Percentiles rank a stretch among this genome's conserved stretches.
These are phyloP conservation scores for Sphagnum tenellum DNA, from an alignment of 225 moss, liverwort and hornwort genomes.

Conservation along the genomic window DNA sequence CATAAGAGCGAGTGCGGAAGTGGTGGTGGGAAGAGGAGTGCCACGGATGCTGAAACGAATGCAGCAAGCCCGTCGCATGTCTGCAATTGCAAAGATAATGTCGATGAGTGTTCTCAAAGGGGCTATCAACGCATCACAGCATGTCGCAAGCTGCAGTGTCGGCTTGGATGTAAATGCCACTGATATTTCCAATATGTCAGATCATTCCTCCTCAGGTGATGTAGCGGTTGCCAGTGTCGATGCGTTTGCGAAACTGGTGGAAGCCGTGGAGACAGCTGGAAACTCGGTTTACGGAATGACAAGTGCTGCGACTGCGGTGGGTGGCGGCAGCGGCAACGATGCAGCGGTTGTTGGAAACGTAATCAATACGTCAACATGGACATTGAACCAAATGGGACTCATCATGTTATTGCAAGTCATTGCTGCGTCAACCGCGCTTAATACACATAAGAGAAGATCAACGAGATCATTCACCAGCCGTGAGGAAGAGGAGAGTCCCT, in stretches of 20 bases:
- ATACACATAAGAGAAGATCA: too few relatives aligned
- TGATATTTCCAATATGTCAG: too few relatives aligned
- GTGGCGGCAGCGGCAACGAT: conserved; percentile 29
- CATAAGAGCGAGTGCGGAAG: too few relatives aligned
- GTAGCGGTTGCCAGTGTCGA: conserved; percentile 61
- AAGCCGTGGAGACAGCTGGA: conserved; percentile 72
- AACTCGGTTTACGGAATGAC: conserved; percentile 44
- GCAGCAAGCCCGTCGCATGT: conserved; percentile 85
- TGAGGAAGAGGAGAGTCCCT: too few relatives aligned
- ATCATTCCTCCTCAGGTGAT: too few relatives aligned
- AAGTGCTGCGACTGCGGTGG: conserved; percentile 28
- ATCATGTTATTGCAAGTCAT: conserved; percentile 56
- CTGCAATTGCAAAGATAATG: conserved; percentile 67
- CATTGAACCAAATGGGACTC: conserved; percentile 64
- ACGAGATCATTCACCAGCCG: too few relatives aligned
- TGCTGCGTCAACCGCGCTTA: conserved; percentile 26
- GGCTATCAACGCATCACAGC: conserved; percentile 46
- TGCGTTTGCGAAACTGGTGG: conserved; percentile 72
- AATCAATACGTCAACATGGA: conserved; percentile 55
- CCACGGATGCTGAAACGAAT: conserved; percentile 69
- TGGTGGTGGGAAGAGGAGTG: conserved; percentile 34
- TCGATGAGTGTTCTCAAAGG: conserved; percentile 64
- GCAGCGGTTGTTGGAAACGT: conserved; percentile 38
- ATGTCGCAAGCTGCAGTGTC: conserved; percentile 24
- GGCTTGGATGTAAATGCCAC: conserved; percentile 12